Conservation (phyloP, 2,329 filamentous ascomycete genomes). For the Ophiostoma triangulosporum region DNA sequence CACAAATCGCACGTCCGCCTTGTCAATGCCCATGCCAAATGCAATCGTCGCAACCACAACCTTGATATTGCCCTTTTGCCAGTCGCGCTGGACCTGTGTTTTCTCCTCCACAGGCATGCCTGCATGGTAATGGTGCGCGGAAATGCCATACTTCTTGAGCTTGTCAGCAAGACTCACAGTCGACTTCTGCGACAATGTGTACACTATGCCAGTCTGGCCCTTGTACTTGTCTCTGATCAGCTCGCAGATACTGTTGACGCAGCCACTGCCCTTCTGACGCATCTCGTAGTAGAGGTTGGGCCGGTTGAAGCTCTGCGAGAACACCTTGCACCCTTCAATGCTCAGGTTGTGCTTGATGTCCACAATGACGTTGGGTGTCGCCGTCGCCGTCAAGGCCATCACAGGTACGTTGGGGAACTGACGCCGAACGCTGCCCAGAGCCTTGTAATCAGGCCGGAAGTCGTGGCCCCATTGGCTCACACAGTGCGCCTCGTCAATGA, state of each 20-base stretch:
- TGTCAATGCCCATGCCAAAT: conserved; percentile 99
- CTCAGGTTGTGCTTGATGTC: conserved; percentile 88
- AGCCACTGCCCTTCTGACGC: conserved; percentile 51
- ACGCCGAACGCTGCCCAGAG: conserved; percentile 58
- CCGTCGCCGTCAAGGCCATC: conserved; percentile 91
- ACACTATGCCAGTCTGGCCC: conserved; percentile 76
- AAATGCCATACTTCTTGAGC: conserved; percentile 52
- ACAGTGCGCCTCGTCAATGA: conserved; percentile 98
- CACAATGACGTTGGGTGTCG: conserved; percentile 80
- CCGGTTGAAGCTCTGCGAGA: conserved; percentile 92
- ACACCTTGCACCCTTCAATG: conserved; percentile 64
- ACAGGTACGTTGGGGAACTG: conserved; percentile 70
- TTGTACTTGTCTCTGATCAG: conserved; percentile 59
- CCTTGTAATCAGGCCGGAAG: conserved; percentile 92
- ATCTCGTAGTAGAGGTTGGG: conserved; percentile 89
- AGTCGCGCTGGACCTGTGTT: conserved; percentile 56
- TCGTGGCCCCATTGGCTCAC: conserved; percentile 99
- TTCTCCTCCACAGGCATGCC: conserved; percentile 57
- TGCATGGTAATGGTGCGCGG: conserved; percentile 77
- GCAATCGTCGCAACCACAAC: conserved; percentile 97
- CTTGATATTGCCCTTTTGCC: conserved; percentile 68
- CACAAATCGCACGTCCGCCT: conserved; percentile 89
- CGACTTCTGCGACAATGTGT: conserved; percentile 73
- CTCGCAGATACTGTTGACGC: conserved; percentile 38
- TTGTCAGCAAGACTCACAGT: conserved; percentile 69